Conservation (phyloP, 2,329 filamentous ascomycete genomes). For the Botryosphaeria dothidea region DNA sequence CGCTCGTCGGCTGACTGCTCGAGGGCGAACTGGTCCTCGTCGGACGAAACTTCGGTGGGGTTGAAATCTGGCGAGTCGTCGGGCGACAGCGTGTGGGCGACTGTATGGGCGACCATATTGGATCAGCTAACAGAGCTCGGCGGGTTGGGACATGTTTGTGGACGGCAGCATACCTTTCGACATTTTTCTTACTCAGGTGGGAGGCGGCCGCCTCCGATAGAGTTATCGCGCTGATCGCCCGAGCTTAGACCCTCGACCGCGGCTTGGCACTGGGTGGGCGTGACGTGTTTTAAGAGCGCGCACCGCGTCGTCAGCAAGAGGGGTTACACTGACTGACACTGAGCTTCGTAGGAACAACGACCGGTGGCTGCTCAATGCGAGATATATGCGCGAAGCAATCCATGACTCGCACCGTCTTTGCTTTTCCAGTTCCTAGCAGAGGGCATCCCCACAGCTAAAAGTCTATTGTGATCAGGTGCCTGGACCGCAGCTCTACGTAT, state of each 20-base stretch:
- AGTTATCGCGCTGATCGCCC: constrained; percentile 14
- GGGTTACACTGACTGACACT: not conserved
- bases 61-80: constrained; percentile 38
- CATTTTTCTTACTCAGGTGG: constrained; percentile 16
- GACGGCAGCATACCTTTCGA: constrained; percentile 12
- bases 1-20: constrained; percentile 29
- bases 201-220: constrained; percentile 11
- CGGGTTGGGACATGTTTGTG: not conserved
- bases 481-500: not conserved
- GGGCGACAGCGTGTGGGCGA: constrained; percentile 29
- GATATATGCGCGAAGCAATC: not conserved
- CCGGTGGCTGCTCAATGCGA: not conserved
- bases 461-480: constrained; percentile 15
- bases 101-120: not conserved
- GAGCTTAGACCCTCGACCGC: constrained; percentile 1
- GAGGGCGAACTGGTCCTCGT: constrained; percentile 34
- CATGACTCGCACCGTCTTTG: not conserved
- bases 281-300: not conserved
- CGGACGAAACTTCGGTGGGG: constrained; percentile 35
- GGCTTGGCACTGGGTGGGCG: not conserved
- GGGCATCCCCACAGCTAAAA: not conserved
- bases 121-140: not conserved
- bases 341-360: not conserved
- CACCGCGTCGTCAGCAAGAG: not conserved
- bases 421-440: constrained; percentile 12